Base-by-base conservation (phyloP, 2,329 filamentous ascomycete genomes). In the Podosphaera xanthii region DNA sequence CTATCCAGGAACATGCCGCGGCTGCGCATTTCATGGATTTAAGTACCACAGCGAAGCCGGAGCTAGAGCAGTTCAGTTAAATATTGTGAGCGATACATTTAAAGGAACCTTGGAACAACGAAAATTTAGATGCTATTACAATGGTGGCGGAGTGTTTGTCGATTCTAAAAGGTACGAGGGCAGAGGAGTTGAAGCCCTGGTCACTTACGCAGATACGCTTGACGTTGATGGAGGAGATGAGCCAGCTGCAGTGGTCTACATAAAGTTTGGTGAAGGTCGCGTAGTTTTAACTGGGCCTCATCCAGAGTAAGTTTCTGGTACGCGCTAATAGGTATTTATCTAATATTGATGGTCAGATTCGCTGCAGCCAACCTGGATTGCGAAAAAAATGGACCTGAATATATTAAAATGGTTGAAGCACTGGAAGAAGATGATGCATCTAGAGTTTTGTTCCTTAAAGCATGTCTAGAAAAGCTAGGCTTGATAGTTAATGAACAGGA, bases 141-240 rank as follows among this genome's bases (percentile, higher is more conserved):
- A 98, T 65, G 92, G 92, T 0, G 92, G 92, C 0, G 90, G 92
- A 2, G 82, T 94, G 0, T 98, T 97, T 72, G 87, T 95, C 0
- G 84, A 92, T 71, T 84, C 86, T 1, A 76, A 77, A 2, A 79
- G 77, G 52, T 75, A 80, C 59, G 72, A 75, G 59, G 76, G 78
- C 36, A 72, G 76, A 62, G 85, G 84, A 1, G 80, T 96, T 0
- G 81, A 96, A 70, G 77, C 95, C 5, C 73, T 98, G 33, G 92
- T 91, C 0, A 85, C 77, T 60, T 98, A 92, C 68, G 77, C 77
- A 0, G 84, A 88, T 42, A 74, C 83, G 12, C 70, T 94, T 10
- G 80, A 84, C 64, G 86, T 96, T 2, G 83, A 94, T 59, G 77
- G 84, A 0, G 88, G 87, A 0, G 83, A 92, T 58, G 81, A 80